A percentile compares a stretch with the other conserved stretches of the same genome.
phyloP scores from a whole-genome alignment of 2,329 filamentous ascomycete species.

The Pezicula rhizophila region DNA sequence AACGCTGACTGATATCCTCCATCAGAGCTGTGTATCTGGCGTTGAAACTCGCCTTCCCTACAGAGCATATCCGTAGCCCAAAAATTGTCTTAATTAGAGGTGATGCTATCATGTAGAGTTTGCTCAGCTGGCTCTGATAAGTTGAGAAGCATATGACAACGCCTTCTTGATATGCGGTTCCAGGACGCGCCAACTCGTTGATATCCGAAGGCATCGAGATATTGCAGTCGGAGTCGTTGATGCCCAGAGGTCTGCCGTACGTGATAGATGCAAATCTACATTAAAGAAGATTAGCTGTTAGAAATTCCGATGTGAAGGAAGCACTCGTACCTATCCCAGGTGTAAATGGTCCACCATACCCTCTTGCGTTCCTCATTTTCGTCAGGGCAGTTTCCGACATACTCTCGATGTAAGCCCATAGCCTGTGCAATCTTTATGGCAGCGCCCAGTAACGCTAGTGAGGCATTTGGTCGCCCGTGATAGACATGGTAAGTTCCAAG shows the following conservation, averaged over 20 bases:
- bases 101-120: too few relatives aligned
- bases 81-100: too few relatives aligned
- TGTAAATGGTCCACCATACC: conserved; percentile 15
- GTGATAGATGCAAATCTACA: neutral
- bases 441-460: conserved; percentile 11
- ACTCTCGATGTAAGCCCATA: conserved; percentile 11
- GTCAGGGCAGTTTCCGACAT: conserved; percentile 3
- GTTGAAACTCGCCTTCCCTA: too few relatives aligned
- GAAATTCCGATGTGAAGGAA: neutral
- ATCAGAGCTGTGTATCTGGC: too few relatives aligned
- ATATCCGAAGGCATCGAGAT: too few relatives aligned
- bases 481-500: conserved; percentile 36
- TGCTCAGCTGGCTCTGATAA: too few relatives aligned
- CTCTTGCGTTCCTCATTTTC: conserved; percentile 11
- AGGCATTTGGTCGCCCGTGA: conserved; percentile 33
- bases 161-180: too few relatives aligned
- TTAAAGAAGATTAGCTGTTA: neutral
- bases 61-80: too few relatives aligned
- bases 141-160: too few relatives aligned
- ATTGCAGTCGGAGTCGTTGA: too few relatives aligned
- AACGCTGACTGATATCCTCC: too few relatives aligned
- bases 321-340: conserved; percentile 10
- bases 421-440: conserved; percentile 11
- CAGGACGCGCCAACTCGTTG: too few relatives aligned
- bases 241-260: neutral